These are phyloP conservation scores for Ilyonectria destructans DNA, from an alignment of 2,329 filamentous ascomycete genomes.

Conservation along the genomic window DNA sequence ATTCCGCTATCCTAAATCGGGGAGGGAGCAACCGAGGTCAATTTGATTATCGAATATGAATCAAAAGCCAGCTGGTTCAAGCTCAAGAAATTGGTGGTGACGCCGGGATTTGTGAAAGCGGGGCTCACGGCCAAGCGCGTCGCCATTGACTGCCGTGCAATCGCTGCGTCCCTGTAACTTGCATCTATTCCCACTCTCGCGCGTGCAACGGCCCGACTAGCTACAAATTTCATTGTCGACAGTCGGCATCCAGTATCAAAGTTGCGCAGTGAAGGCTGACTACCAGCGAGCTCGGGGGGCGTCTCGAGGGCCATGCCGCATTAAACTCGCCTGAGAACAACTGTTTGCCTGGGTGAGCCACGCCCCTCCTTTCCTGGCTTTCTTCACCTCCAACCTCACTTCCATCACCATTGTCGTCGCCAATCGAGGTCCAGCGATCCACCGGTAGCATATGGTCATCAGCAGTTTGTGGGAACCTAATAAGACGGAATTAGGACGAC, in stretches of 20 bases:
- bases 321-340: neutral
- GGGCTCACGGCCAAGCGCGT: neutral
- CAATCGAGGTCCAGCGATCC: neutral
- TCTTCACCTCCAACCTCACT: neutral
- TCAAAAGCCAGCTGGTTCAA: neutral
- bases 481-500: neutral
- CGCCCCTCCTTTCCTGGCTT: neutral
- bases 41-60: no score
- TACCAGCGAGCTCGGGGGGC: neutral
- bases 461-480: neutral
- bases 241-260: neutral
- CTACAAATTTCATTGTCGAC: neutral
- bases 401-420: neutral
- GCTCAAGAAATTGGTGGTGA: neutral
- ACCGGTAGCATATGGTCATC: no score
- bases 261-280: neutral
- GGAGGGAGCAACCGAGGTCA: neutral
- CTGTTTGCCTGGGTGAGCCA: slow-evolving; percentile 10
- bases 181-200: neutral
- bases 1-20: neutral
- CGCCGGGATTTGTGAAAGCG: neutral
- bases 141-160: neutral
- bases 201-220: neutral
- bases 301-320: neutral
- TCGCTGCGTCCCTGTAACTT: neutral